These are phyloP conservation scores for Alternaria viburni DNA, from an alignment of 2,329 filamentous ascomycete genomes.

Conservation along the genomic window DNA sequence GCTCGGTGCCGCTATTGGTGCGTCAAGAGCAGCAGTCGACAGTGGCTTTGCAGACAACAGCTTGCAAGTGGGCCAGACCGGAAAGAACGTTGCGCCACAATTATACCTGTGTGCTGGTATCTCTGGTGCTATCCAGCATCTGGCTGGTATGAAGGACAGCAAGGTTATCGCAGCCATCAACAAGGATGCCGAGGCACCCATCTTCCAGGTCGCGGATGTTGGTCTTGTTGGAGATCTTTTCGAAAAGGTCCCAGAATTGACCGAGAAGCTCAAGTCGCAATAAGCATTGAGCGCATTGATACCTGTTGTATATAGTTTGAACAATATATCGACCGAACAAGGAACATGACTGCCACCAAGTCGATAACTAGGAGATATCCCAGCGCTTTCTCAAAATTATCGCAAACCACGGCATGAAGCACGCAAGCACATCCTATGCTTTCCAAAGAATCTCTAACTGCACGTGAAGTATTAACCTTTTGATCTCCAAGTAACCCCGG, in stretches of 20 bases:
- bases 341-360: background rate
- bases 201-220: conserved; percentile 97
- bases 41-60: conserved; percentile 98
- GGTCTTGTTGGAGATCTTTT: conserved; percentile 91
- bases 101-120: conserved; percentile 96
- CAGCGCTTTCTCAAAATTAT: background rate
- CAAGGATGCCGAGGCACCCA: conserved; percentile 95
- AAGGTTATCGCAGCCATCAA: conserved; percentile 99
- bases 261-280: conserved; percentile 80
- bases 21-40: conserved; percentile 92
- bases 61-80: conserved; percentile 96
- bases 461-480: background rate
- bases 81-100: conserved; percentile 97
- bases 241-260: conserved; percentile 93
- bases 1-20: conserved; percentile 93
- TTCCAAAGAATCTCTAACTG: background rate
- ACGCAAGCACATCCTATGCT: background rate
- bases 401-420: background rate
- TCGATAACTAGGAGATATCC: background rate
- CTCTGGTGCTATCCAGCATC: conserved; percentile 94
- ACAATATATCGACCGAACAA: background rate
- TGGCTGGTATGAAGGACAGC: conserved; percentile 99
- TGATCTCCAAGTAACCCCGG: background rate
- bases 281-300: conserved; percentile 17
- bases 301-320: conserved; percentile 14